A percentile compares a stretch with the other conserved stretches of the same genome.
Evolutionary conservation across 2,329 filamentous ascomycete species (phyloP).

Genomic region (Clonostachys byssicola): DNA sequence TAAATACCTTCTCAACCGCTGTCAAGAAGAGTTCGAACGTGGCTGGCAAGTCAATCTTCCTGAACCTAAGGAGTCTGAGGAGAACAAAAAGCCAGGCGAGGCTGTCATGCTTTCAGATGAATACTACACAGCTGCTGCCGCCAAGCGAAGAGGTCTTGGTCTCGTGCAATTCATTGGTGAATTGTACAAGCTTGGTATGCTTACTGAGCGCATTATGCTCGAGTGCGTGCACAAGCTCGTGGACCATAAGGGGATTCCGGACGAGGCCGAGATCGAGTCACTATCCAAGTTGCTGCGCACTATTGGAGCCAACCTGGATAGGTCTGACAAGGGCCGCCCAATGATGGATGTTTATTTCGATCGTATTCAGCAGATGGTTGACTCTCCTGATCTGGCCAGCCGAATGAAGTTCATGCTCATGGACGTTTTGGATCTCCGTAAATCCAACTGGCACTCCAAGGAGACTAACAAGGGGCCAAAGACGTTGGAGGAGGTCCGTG

Average conservation of each 20-base stretch:
- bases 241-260: conserved; percentile 88
- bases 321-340: conserved; percentile 73
- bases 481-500: conserved; percentile 89
- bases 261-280: conserved; percentile 95
- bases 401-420: conserved; percentile 95
- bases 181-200: conserved; percentile 97
- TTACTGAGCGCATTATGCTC: conserved; percentile 99
- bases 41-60: conserved; percentile 83
- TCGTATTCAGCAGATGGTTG: conserved; percentile 78
- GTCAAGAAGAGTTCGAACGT: conserved; percentile 97
- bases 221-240: conserved; percentile 97
- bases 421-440: conserved; percentile 85
- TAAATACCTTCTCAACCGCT: conserved; percentile 97
- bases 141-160: conserved; percentile 95
- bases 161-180: conserved; percentile 99
- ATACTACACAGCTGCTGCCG: conserved; percentile 90
- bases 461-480: conserved; percentile 92
- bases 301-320: conserved; percentile 83
- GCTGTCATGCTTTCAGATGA: conserved; percentile 87
- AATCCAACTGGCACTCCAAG: conserved; percentile 76
- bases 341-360: conserved; percentile 95
- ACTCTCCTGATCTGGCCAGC: conserved; percentile 76
- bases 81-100: conserved; percentile 57
- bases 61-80: conserved; percentile 28
- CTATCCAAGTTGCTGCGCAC: conserved; percentile 89